Evolutionary conservation across 352 stramenopile species (phyloP), one percentile per base, ranked within the genome.

Genomic region (Pythium chondricola): DNA sequence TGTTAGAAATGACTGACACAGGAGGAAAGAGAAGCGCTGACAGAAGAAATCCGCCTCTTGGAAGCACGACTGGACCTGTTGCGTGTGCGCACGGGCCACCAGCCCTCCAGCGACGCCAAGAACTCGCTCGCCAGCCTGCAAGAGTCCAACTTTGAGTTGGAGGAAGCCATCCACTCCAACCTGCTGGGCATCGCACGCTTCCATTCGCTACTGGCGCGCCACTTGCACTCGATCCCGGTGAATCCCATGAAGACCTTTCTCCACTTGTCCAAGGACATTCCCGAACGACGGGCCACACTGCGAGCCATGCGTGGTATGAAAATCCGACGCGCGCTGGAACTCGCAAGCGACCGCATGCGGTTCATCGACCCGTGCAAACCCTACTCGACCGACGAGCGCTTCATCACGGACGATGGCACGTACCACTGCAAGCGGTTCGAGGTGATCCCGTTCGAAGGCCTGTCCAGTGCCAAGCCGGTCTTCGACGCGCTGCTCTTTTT

Each of bases 401-500:
- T 37, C 29, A 11, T 47, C n/a, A 38, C 45, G 31, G 39, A 50
- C 30, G 36, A 52, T 25, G 55, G 55, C 31, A 32, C 24, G 16
- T 53, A 50, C 37, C 43, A 52, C 26, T 49, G 27, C 24, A 36
- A 37, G 26, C 44, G 45, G 14, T 74, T 70, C 33, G 61, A 78
- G 41, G 48, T 80, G 32, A 53, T 68, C 29, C 67, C 63, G 25
- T 82, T 85, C 43, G 60, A 61, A 6, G 55, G 59, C 14, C 48
- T 71, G 3, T 25, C 54, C 32, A 72, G 57, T 6, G 58, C 77
- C n/a, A 62, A 58, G 18, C 58, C 78, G 27, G 69, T 83, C 5
- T 82, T 65, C 27, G 72, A 87, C 13, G 59, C 61, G 7, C 54
- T 83, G 9, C 47, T 68, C 20, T 63, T 55, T 9, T 75, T 67